A percentile compares a stretch with the other conserved stretches of the same genome.
phyloP scores from a whole-genome alignment of 176 grass and related monocot species.

The Oryza australiensis region DNA sequence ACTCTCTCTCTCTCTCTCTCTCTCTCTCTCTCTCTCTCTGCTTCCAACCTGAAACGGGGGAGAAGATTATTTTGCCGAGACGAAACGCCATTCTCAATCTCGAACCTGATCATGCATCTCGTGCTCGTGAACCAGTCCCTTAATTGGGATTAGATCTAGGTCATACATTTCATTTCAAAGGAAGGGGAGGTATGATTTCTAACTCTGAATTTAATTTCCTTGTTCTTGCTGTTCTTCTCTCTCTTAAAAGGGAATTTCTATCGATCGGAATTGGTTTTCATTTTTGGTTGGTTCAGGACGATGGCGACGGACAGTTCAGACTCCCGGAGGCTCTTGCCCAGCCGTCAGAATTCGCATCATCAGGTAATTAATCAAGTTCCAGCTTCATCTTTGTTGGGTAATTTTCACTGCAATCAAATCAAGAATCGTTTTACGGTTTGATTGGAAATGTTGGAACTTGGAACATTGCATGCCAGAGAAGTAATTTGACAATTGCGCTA shows the following conservation, averaged over 20 bases:
- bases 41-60: not conserved
- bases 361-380: conserved; percentile 19
- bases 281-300: conserved; percentile 6
- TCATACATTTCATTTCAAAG: not conserved
- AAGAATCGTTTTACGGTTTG: not conserved
- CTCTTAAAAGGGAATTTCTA: not conserved
- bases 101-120: conserved; percentile 17
- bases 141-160: conserved; percentile 9
- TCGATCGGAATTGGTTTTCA: conserved; percentile 10
- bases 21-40: not conserved
- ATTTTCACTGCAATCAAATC: not conserved
- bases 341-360: conserved; percentile 17
- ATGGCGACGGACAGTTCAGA: conserved; percentile 13
- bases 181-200: not conserved
- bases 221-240: not conserved
- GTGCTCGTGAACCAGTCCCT: not conserved
- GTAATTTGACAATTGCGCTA: not conserved
- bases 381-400: not conserved
- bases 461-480: not conserved
- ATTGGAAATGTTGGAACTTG: not conserved
- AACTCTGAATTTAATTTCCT: not conserved
- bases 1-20: not conserved
- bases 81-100: conserved; percentile 11
- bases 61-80: not conserved
- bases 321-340: conserved; percentile 31